Evolutionary conservation across 2,329 filamentous ascomycete species (phyloP), one percentile per base, ranked within the genome.

Genomic region (Calonectria crousiana): DNA sequence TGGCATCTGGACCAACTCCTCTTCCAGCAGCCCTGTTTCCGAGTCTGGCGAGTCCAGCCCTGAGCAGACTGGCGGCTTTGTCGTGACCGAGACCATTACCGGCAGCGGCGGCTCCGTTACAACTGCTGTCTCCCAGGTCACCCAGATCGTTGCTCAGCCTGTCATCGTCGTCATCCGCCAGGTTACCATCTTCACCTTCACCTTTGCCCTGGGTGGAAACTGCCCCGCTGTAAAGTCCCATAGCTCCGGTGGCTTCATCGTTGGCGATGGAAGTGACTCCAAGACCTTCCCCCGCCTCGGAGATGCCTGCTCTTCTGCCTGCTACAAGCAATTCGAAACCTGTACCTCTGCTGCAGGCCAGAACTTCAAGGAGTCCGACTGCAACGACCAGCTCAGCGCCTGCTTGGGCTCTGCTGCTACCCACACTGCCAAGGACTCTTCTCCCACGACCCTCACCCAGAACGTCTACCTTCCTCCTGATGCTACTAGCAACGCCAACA

Each of bases 391-490:
- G 75, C 78, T 80, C 60, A 72, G 70, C 20, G 75, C 75, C 64
- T 81, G 80, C 72, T 73, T 81, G 26, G 36, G 74, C 18, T 76
- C 78, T 62, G 80, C 80, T 16, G 70, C 77, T n/a, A 77, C 79
- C 11, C 77, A 78, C 49, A 79, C 78, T 16, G 60, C 74, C 62
- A 74, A 68, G n/a, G 75, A 76, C 16, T 72, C 73, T 34, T 71
- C 73, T 16, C 60, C 73, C 30, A 71, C 70, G 34, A 78, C 79
- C 38, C 70, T 80, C 67, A 81, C 78, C n/a, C 78, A 79, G 28
- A 75, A 71, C n/a, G 69, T 81, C 36, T 51, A 81, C 62, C 78
- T 81, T 30, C 80, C 80, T 30, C 74, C 79, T 56, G 80, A 80
- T 67, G 79, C 79, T 11, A 71, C 73, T 20, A 56, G 73, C 26